Evolutionary conservation across 768 basidiomycete genomes (phyloP).

Genomic region (Clavaria fumosa): DNA sequence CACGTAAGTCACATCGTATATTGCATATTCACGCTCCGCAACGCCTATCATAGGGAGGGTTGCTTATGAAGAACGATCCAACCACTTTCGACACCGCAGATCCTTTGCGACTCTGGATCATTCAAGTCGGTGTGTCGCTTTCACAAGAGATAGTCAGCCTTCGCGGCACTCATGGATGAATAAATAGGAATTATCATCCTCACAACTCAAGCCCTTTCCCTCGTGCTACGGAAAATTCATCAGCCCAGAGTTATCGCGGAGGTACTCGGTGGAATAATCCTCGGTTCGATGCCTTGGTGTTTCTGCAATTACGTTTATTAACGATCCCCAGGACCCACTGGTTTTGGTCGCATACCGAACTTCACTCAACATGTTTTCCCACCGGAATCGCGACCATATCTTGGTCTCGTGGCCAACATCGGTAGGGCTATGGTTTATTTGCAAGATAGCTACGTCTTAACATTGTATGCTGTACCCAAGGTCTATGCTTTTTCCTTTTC

Average conservation of each 20-base stretch:
- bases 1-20: no score
- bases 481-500: conserved; percentile 76
- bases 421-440: no score
- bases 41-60: conserved; percentile 47
- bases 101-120: conserved; percentile 63
- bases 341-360: conserved; percentile 29
- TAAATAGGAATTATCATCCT: conserved; percentile 62
- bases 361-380: conserved; percentile 86
- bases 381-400: conserved; percentile 46
- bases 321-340: conserved; percentile 29
- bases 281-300: conserved; percentile 29
- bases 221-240: conserved; percentile 52
- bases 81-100: conserved; percentile 45
- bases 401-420: conserved; percentile 79
- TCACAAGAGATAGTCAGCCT: no score
- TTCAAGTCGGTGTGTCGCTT: conserved; percentile 45
- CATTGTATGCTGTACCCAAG: no score
- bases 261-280: conserved; percentile 77
- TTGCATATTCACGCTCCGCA: no score
- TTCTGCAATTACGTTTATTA: neutral
- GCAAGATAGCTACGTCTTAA: no score
- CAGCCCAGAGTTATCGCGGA: conserved; percentile 84
- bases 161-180: neutral
- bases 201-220: conserved; percentile 61
- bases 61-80: conserved; percentile 65